These are phyloP conservation scores for Xylaria intraflava DNA, from an alignment of 495 filamentous ascomycete species.

Conservation along the genomic window DNA sequence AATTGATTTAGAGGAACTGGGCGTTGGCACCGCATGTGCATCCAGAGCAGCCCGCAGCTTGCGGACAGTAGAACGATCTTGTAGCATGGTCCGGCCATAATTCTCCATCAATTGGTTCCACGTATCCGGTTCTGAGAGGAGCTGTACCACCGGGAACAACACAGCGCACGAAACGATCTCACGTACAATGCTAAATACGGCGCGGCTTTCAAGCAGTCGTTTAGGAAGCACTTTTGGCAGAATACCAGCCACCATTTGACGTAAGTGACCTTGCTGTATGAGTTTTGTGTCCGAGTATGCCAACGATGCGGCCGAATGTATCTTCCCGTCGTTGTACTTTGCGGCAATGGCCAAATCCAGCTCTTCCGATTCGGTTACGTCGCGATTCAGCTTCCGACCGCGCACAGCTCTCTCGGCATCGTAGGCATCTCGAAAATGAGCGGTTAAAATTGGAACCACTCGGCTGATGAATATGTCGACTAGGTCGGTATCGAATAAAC, in stretches of 20 bases:
- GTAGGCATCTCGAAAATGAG: slow-evolving; percentile 84
- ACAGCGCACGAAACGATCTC: slow-evolving; percentile 81
- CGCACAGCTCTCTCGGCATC: slow-evolving; percentile 82
- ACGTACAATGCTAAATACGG: slow-evolving; percentile 70
- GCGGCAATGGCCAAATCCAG: slow-evolving; percentile 87
- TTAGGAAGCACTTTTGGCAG: slow-evolving; percentile 71
- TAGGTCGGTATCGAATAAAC: slow-evolving; percentile 65
- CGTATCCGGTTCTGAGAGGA: slow-evolving; percentile 82
- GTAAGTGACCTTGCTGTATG: slow-evolving; percentile 80
- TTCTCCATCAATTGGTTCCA: slow-evolving; percentile 96
- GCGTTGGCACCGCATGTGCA: slow-evolving; percentile 82
- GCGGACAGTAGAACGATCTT: slow-evolving; percentile 91
- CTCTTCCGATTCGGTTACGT: slow-evolving; percentile 93
- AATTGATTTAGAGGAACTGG: slow-evolving; percentile 55
- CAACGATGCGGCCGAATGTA: slow-evolving; percentile 84
- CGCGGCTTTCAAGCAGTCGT: slow-evolving; percentile 65
- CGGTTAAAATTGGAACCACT: slow-evolving; percentile 83
- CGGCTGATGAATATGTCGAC: slow-evolving; percentile 73
- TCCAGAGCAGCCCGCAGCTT: slow-evolving; percentile 91
- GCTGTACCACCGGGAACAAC: slow-evolving; percentile 60
- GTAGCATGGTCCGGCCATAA: slow-evolving; percentile 77
- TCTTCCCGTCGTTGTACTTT: slow-evolving; percentile 81
- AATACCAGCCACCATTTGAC: slow-evolving; percentile 59
- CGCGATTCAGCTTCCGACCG: slow-evolving; percentile 77
- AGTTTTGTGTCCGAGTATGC: slow-evolving; percentile 73